Evolutionary conservation across 1,284 basidiomycete genomes (phyloP), one percentile per base, ranked within the genome.

Genomic region (Boletus calvinii): DNA sequence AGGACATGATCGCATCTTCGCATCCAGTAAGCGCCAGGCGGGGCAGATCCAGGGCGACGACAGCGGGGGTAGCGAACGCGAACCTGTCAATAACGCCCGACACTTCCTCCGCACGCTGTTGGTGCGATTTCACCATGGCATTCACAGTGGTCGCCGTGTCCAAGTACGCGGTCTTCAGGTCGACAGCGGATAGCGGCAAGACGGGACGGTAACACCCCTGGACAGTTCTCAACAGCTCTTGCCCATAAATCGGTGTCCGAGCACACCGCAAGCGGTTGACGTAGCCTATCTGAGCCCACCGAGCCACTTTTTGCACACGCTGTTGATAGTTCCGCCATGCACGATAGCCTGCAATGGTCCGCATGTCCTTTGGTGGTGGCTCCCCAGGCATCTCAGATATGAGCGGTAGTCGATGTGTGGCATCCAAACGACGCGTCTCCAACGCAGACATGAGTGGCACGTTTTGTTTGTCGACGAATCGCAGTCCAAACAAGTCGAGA

Each of bases 21-120:
- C 66, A 56, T 4, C 80, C 80, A 1, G 77, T 59, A 12, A 93
- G 73, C 1, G 81, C 77, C 48, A 87, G 74, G 2, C 68, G 72
- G 0, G 91, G 80, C 41, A 98, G 69, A 65, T 94, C 92, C 11
- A 78, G 74, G 1, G 92, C 90, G 9, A 95, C 85, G 0, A 81
- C 92, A 6, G 83, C 68, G 0, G 95, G 92, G 0, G 94, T 95
- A 5, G 84, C 85, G 61, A 94, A 94, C 0, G 90, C 84, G 62
- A 96, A 98, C 6, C 75, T 77, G 55, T 92, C 83, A 46, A 97
- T 72, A 18, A 81, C 51, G 17, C 72, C 70, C 1, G 76, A 73
- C 72, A 89, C 76, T 1, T 79, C 74, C 43, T 79, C 72, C 0
- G 81, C 78, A 8, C 94, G 83, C 8, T 77, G 70, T 9, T 71